Evolutionary conservation across 73 alveolate species (phyloP).

Genomic region (Paramecium tetraurelia): DNA sequence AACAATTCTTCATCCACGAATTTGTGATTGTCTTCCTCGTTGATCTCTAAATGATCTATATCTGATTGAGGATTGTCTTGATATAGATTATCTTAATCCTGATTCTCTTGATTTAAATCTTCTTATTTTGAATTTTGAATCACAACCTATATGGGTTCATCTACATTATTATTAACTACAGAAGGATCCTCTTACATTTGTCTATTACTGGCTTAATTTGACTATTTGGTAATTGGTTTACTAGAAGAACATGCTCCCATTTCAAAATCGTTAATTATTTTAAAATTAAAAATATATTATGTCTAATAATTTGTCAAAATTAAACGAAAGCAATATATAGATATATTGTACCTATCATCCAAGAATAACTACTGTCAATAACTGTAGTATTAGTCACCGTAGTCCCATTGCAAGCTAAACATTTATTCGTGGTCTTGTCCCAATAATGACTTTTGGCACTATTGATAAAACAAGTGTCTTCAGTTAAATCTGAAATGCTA

Average conservation of each 20-base stretch:
- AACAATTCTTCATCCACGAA: neutral
- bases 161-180: neutral
- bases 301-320: neutral
- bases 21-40: neutral
- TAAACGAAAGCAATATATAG: neutral
- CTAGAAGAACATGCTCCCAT: conserved; percentile 27
- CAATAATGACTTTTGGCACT: conserved; percentile 15
- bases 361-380: neutral
- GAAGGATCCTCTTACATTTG: neutral
- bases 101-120: neutral
- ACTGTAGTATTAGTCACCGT: neutral
- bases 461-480: neutral
- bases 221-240: neutral
- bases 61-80: neutral
- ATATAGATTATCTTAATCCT: neutral
- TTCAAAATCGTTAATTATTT: conserved; percentile 7
- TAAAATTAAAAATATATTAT: neutral
- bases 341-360: neutral
- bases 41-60: neutral
- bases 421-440: neutral
- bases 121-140: neutral
- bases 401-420: neutral
- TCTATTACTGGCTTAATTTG: neutral
- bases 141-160: neutral
- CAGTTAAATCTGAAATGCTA: conserved; percentile 7